Evolutionary conservation across 805 yeast genomes (phyloP).

Genomic region (Barnettozyma siamensis): DNA sequence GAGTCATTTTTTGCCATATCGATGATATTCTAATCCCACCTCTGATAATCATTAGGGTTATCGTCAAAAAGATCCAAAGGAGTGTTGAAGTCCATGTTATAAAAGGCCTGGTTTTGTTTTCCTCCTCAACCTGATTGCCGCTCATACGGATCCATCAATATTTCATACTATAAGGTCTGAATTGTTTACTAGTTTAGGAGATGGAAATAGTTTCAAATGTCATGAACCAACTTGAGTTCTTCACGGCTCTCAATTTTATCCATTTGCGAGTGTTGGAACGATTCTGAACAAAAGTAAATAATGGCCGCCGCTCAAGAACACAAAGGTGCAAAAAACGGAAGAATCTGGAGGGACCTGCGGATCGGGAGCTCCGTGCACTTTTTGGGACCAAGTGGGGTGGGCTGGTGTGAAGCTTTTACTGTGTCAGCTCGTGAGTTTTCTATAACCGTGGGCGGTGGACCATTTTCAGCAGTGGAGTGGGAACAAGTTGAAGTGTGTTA

Average conservation of each 20-base stretch:
- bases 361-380: not conserved
- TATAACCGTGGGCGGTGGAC: no score
- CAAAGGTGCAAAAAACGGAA: conserved; percentile 11
- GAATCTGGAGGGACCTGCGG: conserved; percentile 2
- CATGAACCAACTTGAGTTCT: conserved; percentile 39
- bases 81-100: conserved; percentile 83
- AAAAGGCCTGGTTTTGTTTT: conserved; percentile 59
- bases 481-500: not conserved
- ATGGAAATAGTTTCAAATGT: conserved; percentile 62
- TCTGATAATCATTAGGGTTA: conserved; percentile 38
- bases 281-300: conserved; percentile 11
- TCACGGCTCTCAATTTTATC: conserved; percentile 13
- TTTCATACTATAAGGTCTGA: conserved; percentile 58
- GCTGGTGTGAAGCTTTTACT: not conserved
- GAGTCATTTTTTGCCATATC: conserved; percentile 79
- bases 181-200: conserved; percentile 53
- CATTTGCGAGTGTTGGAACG: no score
- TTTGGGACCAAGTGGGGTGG: not conserved
- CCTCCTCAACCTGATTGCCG: conserved; percentile 21
- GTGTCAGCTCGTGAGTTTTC: not conserved
- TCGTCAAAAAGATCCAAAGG: conserved; percentile 74
- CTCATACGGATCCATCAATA: conserved; percentile 46
- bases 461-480: not conserved
- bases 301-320: conserved; percentile 13
- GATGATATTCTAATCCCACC: conserved; percentile 94